Conservation (phyloP, 805 yeast genomes). For the Teunomyces cretensis region DNA sequence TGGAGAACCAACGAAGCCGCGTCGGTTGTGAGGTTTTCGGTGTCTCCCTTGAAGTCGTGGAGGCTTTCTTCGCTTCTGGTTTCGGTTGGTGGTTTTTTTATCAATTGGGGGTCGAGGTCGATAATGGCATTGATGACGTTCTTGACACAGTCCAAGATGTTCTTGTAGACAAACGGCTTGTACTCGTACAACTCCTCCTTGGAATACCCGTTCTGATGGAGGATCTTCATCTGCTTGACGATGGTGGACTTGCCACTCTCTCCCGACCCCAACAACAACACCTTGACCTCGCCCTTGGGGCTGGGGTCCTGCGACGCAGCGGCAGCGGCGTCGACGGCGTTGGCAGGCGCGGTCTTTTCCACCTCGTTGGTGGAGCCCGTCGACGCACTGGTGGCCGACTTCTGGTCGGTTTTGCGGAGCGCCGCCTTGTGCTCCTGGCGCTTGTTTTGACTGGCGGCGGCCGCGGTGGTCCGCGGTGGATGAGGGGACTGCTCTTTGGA, state of each 20-base stretch:
- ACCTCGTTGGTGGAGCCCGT: slow-evolving; percentile 12
- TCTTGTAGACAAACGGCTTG: slow-evolving; percentile 75
- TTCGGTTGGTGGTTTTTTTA: slow-evolving; percentile 12
- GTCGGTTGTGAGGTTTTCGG: not conserved
- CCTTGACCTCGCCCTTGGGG: slow-evolving; percentile 52
- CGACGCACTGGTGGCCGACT: slow-evolving; percentile 8
- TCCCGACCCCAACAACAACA: slow-evolving; percentile 83
- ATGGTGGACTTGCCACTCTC: slow-evolving; percentile 82
- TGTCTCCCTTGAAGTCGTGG: slow-evolving; percentile 12
- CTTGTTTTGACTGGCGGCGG: slow-evolving; percentile 8
- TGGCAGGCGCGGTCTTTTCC: not conserved
- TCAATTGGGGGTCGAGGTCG: slow-evolving; percentile 46
- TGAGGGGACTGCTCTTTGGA: slow-evolving; percentile 13
- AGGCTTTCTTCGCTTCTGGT: slow-evolving; percentile 8
- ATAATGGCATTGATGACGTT: slow-evolving; percentile 66
- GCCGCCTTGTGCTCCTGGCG: slow-evolving; percentile 16
- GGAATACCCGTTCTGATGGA: slow-evolving; percentile 70
- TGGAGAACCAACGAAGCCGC: slow-evolving; percentile 2
- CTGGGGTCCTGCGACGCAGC: not conserved
- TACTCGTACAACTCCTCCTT: slow-evolving; percentile 72
- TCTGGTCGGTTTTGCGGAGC: slow-evolving; percentile 8
- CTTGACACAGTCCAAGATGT: slow-evolving; percentile 74
- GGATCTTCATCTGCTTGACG: slow-evolving; percentile 76
- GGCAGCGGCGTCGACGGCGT: not conserved
- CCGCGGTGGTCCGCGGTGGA: not conserved